Base-by-base conservation (phyloP, 192 early-diverging fungal species). In the Coemansia sp. region DNA sequence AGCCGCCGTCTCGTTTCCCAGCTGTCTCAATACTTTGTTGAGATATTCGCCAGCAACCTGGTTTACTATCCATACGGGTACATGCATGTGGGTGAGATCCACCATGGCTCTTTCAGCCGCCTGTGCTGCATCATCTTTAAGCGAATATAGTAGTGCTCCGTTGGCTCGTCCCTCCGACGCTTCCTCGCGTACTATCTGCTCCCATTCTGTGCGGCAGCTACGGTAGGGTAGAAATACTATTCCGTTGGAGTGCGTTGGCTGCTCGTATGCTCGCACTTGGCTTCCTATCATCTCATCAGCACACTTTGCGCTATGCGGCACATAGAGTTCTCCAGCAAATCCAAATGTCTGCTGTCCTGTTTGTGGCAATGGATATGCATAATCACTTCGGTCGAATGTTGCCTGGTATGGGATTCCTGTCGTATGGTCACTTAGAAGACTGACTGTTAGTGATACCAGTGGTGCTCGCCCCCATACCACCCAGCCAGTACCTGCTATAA, bases 61-160 rank as follows among this genome's bases (percentile, higher is more conserved):
- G 30, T 70, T 77, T 12, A 77, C 73, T 23, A 66, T 63, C 73
- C 73, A 77, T 13, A 77, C 73, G 1, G 73, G 67, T 11, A 52
- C 57, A 5, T 61, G 50, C 20, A 77, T 14, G 12, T 52, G 55
- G 10, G 55, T 23, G 9, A 57, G 10, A 16, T 65, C 67, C 6
- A 70, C 33, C 1, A 54, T 47, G 0, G 47, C 59, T 2, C 63
- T 55, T 16, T 70, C 68, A 13, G 73, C 61, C 26, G 66, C 63
- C 45, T 77, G 67, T 41, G 73, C 66, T 0, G 73, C 73, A 54
- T 77, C 63, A 15, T 70, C 68, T 15, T 77, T 77, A 36, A 77
- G 55, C 46, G 68, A 69, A 10, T 70, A 65, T 30, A 77, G 49
- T 3, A 77, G 36, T 4, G 67, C 67, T 6, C 63, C 73, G 1